phyloP scores from a whole-genome alignment of 2,329 filamentous ascomycete genomes.

The Akanthomyces lecanii region DNA sequence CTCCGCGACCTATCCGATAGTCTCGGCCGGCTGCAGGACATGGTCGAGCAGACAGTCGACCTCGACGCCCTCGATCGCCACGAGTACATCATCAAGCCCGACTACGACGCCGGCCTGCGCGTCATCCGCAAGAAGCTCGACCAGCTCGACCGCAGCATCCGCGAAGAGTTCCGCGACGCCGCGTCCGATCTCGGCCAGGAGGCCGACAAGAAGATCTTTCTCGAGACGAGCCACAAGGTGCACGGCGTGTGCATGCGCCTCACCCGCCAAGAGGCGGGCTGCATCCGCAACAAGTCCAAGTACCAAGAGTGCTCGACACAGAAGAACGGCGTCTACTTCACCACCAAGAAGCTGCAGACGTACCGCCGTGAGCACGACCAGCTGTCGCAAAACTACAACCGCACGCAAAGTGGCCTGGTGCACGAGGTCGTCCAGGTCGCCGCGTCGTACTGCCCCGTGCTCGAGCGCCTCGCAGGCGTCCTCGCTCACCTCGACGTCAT shows the following conservation, averaged over 20 bases:
- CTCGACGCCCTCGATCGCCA: constrained; percentile 93
- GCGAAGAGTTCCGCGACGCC: constrained; percentile 71
- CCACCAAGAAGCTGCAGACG: constrained; percentile 73
- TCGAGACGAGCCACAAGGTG: constrained; percentile 84
- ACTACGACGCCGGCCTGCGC: constrained; percentile 85
- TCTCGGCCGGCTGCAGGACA: constrained; percentile 84
- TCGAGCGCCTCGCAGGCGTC: constrained; percentile 83
- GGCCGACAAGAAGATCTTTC: constrained; percentile 95
- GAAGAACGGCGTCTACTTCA: constrained; percentile 99
- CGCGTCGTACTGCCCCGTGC: constrained; percentile 87
- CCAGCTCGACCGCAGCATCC: constrained; percentile 75
- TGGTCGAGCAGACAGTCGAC: constrained; percentile 98
- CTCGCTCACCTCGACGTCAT: constrained; percentile 94
- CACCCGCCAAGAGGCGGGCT: constrained; percentile 84
- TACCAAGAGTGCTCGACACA: constrained; percentile 97
- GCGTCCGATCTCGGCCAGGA: constrained; percentile 83
- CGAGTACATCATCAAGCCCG: constrained; percentile 98
- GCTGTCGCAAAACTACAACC: constrained; percentile 88
- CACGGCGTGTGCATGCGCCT: constrained; percentile 96
- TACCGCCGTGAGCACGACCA: constrained; percentile 90
- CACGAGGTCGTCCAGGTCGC: constrained; percentile 90
- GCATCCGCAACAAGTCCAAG: constrained; percentile 83
- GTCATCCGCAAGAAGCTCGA: constrained; percentile 91
- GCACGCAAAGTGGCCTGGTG: constrained; percentile 86
- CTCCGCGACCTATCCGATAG: constrained; percentile 71